Base-by-base conservation (phyloP, 1,284 basidiomycete genomes). In the Peniophora sp. region DNA sequence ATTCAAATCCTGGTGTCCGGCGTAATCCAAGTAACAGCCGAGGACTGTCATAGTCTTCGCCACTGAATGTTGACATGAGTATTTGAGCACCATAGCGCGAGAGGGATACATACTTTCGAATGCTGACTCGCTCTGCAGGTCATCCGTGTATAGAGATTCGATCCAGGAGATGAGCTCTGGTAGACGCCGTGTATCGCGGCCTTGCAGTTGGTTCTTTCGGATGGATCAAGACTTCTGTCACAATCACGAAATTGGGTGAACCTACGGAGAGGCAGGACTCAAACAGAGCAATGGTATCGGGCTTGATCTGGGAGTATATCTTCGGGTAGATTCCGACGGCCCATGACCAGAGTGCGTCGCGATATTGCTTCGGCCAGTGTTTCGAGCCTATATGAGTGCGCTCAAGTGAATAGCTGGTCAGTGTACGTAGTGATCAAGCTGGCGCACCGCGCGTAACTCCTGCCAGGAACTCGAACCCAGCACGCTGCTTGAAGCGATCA, bases 401-500 rank as follows among this genome's bases (percentile, higher is more conserved):
- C 24, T 45, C 36, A 46, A n/a, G n/a, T n/a, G n/a, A n/a, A n/a
- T n/a, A n/a, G n/a, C n/a, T n/a, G n/a, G n/a, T n/a, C n/a, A n/a
- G n/a, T n/a, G n/a, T n/a, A n/a, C n/a, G n/a, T n/a, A n/a, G n/a
- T n/a, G n/a, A n/a, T n/a, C n/a, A n/a, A n/a, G n/a, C n/a, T n/a
- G n/a, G n/a, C n/a, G n/a, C 60, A 84, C 84, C 84, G 57, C 83
- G 76, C 48, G 88, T 64, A 47, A 89, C 62, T 42, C 94, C 95
- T 44, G 82, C 78, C 35, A 97, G 64, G 27, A 97, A 71, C 71
- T 99, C 96, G 48, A 88, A 91, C 6, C 88, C 87, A 20, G 92
- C 92, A 27, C 95, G 81, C 62, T 96, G 94, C 68, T 92, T 91
- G 72, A 92, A 96, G 52, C 92, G 88, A 63, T 97, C 91, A 36